Conservation (phyloP, 306 rosid genomes). For the Quercus ilex region DNA sequence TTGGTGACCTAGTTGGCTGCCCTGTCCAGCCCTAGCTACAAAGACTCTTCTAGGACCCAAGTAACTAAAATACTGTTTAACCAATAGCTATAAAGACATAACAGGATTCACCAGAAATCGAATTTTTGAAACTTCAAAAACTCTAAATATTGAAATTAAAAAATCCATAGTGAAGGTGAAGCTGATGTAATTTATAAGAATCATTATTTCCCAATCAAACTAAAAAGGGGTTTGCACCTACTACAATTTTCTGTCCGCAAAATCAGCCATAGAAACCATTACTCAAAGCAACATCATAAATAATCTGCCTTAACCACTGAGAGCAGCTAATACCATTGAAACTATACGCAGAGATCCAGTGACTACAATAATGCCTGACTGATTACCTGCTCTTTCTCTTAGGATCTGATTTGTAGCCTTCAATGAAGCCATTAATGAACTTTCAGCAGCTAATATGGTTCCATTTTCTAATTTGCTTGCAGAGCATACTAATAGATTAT, state of each 20-base stretch:
- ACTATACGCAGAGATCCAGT: conserved; percentile 80
- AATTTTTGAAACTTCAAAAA: too few species aligned
- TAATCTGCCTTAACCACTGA: conserved; percentile 13
- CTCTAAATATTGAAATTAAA: background rate
- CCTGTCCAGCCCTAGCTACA: too few species aligned
- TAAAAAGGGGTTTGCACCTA: too few species aligned
- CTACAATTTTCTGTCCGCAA: background rate
- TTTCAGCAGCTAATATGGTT: conserved; percentile 43
- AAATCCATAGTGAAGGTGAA: background rate
- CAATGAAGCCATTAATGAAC: conserved; percentile 48
- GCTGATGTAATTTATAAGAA: too few species aligned
- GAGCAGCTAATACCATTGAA: conserved; percentile 47
- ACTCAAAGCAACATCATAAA: background rate
- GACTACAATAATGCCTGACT: conserved; percentile 41
- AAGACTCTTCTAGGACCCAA: too few species aligned
- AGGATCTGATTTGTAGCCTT: conserved; percentile 46
- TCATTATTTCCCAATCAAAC: background rate
- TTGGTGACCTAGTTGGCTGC: too few species aligned
- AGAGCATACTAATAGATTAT: conserved; percentile 19
- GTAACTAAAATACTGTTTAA: too few species aligned
- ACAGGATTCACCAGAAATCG: too few species aligned
- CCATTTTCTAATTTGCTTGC: conserved; percentile 24
- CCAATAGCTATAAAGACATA: too few species aligned
- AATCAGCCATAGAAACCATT: background rate
- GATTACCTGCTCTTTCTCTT: conserved; percentile 23